Base-by-base conservation (phyloP, 805 yeast species). In the Candida golubevii region DNA sequence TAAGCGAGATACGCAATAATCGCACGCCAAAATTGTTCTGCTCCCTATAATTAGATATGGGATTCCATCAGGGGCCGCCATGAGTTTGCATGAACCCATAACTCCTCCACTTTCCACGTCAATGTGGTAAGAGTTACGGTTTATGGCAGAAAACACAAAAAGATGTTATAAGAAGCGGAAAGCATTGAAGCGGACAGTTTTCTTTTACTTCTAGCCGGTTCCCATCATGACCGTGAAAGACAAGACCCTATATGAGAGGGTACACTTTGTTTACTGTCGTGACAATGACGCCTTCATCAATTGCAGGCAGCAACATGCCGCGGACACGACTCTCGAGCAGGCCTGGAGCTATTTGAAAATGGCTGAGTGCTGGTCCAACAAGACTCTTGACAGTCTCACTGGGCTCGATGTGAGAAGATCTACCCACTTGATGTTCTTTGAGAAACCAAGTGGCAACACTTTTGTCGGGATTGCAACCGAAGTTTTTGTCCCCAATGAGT, bases 381-480 rank as follows among this genome's bases (percentile, higher is more conserved):
- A 29, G n/a, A 39, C 39, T 6, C 31, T 26, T 10, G 30, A 28
- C 32, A n/a, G 27, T 7, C 23, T 37, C 35, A 4, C 32, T 9
- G 49, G 38, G 7, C 27, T 51, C 32, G 33, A 27, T 8, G 42
- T 47, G n/a, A 41, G 23, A 13, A 18, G 18, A 8, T 35, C 45
- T 26, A 34, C 36, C 29, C 39, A 43, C 18, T 51, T 47, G 35
- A 32, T 23, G 28, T 48, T 44, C 46, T 60, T 39, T 56, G 68
- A 62, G 62, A 62, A 48, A 35, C 29, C 38, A 12, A 47, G 33
- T 13, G 53, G 48, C 23, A 56, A 42, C 13, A 35, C 42, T 10
- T 36, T 52, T 13, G 55, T 56, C 7, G 74, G 74, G 1, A 40
- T 66, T n/a, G 51, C 65, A 18, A 61, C 68, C 7, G 58, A 59